Evolutionary conservation across 148 eudicot genomes (phyloP), one percentile per base, ranked within the genome.

Genomic region (Hydrangea macrophylla): DNA sequence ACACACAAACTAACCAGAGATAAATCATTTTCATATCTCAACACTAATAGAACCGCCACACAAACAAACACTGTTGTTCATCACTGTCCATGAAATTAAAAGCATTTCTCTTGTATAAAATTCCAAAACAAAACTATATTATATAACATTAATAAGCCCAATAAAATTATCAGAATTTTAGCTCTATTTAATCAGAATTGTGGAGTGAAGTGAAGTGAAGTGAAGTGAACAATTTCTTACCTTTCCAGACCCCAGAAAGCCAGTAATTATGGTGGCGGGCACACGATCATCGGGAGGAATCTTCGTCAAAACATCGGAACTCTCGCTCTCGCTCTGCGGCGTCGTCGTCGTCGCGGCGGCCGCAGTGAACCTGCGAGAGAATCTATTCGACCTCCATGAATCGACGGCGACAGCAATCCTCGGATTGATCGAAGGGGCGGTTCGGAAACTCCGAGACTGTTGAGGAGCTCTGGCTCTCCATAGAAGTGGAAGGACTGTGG

Each of bases 241-340:
- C 97, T 94, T 94, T 59, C 99, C 99, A 37, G 99, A 94, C 22
- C 99, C 99, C 67, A 94, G 65, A 69, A 94, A 94, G 0, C 99
- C 99, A 39, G 99, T 94, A 4, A 94, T 94, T 33, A 94, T 89
- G 30, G 99, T 94, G 33, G 99, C 99, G 10, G 99, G 99, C 69
- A 94, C 79, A 20, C 99, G 79, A 79, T 90, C 70, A 79, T 94
- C 99, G 17, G 85, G 88, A 35, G 97, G 99, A 60, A 94, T 78
- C 51, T 78, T 82, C 25, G 96, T 87, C 22, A 48, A 32, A 28
- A 81, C 73, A 65, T 74, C 88, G 65, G 76, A 58, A 55, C 73
- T 62, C 33, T 78, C 90, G 37, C 78, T 65, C 70, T 85, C 90
- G 37, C 78, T 65, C 70, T 85, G 83, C 18, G 75, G 37, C 5